Base-by-base conservation (phyloP, 2,329 filamentous ascomycete genomes). In the Cladosporium sphaerospermum region DNA sequence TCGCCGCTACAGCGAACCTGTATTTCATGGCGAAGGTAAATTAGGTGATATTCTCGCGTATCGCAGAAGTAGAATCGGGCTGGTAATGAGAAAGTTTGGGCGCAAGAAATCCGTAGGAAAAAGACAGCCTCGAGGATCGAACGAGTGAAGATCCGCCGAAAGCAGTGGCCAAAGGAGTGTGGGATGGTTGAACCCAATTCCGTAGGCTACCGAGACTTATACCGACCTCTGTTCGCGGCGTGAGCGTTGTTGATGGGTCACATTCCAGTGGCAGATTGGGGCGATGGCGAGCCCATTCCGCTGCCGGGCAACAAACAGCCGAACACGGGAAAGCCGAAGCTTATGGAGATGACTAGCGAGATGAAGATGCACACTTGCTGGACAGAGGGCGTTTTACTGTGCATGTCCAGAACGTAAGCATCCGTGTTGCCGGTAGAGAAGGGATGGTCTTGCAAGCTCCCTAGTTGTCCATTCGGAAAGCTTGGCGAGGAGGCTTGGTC, bases 131-230 rank as follows among this genome's bases (percentile, higher is more conserved):
- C 52, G 44, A 57, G 55, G 62, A 66, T 59, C 62, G 56, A 66
- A 63, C 61, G 64, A 66, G 59, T 65, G 63, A 59, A 62, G 58
- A 58, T 60, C 58, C 57, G 48, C 53, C 57, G 57, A 56, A 59
- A 60, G 61, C 60, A 59, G 55, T 52, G 40, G 57, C 56, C 63
- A 61, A 55, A 53, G 57, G 59, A 58, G 49, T 54, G 52, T 53
- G 36, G 34, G 37, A 45, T 50, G 41, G 41, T 44, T 13, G 44
- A 41, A 23, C 32, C 23, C 23, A 18, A 36, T 49, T 49, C 46
- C 36, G 51, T 34, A 43, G 44, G 31, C 36, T 41, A 34, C 19
- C 42, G 18, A 39, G 53, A 54, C 61, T 65, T 65, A 65, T 64
- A 64, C 54, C 43, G 53, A 56, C 31, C 54, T 19, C 58, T 57